Evolutionary conservation across 2,329 filamentous ascomycete species (phyloP), one percentile per base, ranked within the genome.

Genomic region (Tolypocladium tropicale): DNA sequence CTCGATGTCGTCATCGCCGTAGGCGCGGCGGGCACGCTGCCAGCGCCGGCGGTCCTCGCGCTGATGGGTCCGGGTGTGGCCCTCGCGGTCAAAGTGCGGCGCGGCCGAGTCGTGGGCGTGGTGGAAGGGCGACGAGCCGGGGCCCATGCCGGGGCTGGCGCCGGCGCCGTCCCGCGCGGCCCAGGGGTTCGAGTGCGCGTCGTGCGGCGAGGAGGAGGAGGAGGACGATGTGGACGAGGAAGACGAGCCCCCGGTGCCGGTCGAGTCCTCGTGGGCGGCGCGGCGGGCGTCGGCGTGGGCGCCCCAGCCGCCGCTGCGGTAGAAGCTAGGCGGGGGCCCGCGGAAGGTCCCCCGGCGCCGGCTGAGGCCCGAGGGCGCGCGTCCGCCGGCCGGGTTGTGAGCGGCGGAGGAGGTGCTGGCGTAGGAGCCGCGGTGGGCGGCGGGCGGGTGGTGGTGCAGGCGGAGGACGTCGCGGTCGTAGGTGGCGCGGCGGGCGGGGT

Each of bases 271-370:
- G 58, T 83, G 79, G 49, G 79, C 78, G 37, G 77, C 76, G 55
- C 72, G 71, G 39, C 84, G 70, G 72, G 87, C 88, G 37, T 79
- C 79, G 2, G 73, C 68, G 57, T 89, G 82, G 3, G 74, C 69
- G 52, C 89, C 89, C 80, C 90, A 95, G 3, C 88, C 90, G 5
- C 90, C 91, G 59, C 80, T 85, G 21, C 86, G 81, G 71, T 90
- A 96, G 74, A 96, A 97, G 60, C 84, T 89, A 0, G 93, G 92
- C 53, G 94, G 92, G 4, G 94, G 93, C 0, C 93, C 93, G 23
- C 82, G 82, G 71, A 95, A 96, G 5, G 85, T 79, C 2, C 84
- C 83, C 3, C 90, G 79, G 28, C 93, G 82, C 43, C 86, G 82
- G 68, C 86, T 91, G 34, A 99, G 76, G 0, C 94, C 94, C 1